Percentiles rank a stretch among this genome's conserved stretches.
phyloP scores from a whole-genome alignment of 1,139 yeast genomes.

The Blastobotrys persicus region DNA sequence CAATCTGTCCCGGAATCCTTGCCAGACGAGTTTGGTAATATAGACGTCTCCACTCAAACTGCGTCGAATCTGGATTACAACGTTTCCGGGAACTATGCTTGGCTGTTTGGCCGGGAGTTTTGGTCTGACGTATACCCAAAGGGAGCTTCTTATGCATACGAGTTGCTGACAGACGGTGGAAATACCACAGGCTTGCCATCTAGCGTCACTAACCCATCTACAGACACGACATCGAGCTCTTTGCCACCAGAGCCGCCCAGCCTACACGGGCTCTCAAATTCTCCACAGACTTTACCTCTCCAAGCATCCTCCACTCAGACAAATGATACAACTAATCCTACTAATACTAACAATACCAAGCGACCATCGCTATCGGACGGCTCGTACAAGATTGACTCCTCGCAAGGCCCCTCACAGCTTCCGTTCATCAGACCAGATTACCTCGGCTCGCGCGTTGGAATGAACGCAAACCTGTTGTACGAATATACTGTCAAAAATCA shows the following conservation, averaged over 20 bases:
- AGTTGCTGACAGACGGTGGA: slow-evolving; percentile 15
- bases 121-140: slow-evolving; percentile 20
- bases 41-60: slow-evolving; percentile 12
- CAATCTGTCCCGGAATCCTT: slow-evolving; percentile 16
- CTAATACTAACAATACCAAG: neutral
- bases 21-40: slow-evolving; percentile 19
- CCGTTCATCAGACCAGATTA: slow-evolving; percentile 11
- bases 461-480: slow-evolving; percentile 12
- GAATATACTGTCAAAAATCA: slow-evolving; percentile 11
- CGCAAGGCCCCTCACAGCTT: slow-evolving; percentile 6
- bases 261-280: too few relatives aligned
- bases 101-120: slow-evolving; percentile 28
- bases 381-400: slow-evolving; percentile 1
- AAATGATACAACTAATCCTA: neutral
- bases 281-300: too few relatives aligned
- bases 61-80: slow-evolving; percentile 22
- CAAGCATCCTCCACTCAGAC: too few relatives aligned
- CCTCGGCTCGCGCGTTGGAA: slow-evolving; percentile 14
- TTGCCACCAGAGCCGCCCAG: neutral
- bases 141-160: slow-evolving; percentile 17
- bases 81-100: slow-evolving; percentile 28
- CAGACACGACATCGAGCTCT: neutral
- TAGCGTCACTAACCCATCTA: neutral
- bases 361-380: neutral
- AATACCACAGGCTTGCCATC: too few relatives aligned